Evolutionary conservation across 345 rosid genomes (phyloP).

Genomic region (Kandelia obovata): DNA sequence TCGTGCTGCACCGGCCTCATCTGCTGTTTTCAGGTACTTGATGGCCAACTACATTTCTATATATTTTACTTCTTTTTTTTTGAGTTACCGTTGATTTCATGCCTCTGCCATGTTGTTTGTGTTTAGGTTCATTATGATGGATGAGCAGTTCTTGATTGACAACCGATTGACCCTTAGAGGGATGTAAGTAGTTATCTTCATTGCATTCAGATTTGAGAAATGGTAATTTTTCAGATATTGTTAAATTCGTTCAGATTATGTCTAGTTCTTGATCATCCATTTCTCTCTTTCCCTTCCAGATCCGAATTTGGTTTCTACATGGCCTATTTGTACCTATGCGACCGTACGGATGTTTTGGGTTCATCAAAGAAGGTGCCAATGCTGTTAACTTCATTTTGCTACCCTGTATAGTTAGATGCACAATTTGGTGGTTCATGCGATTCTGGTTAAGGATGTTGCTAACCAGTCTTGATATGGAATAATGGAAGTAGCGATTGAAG

Average conservation of each 20-base stretch:
- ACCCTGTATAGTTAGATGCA: neutral
- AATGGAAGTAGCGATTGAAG: neutral
- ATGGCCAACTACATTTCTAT: neutral
- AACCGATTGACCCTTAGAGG: constrained; percentile 81
- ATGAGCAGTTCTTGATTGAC: constrained; percentile 80
- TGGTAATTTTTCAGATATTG: neutral
- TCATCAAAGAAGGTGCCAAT: constrained; percentile 69
- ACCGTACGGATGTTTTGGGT: constrained; percentile 78
- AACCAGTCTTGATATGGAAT: neutral
- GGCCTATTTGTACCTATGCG: constrained; percentile 72
- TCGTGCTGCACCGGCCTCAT: constrained; percentile 36
- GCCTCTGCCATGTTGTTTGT: neutral
- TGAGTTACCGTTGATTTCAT: neutral
- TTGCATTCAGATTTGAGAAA: constrained; percentile 7
- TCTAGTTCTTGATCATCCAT: neutral
- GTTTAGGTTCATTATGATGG: constrained; percentile 72
- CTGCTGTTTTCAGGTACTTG: constrained; percentile 64
- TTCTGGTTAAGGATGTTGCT: constrained; percentile 1
- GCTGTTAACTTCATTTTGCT: constrained; percentile 9
- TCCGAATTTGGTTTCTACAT: constrained; percentile 68
- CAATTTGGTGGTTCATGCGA: neutral
- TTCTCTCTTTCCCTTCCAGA: constrained; percentile 36
- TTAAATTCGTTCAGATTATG: neutral
- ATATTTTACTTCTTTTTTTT: too few species aligned
- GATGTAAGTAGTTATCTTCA: constrained; percentile 46